Evolutionary conservation across 139 green algal genomes (phyloP).

Genomic region (Raphidocelis subcapitata): DNA sequence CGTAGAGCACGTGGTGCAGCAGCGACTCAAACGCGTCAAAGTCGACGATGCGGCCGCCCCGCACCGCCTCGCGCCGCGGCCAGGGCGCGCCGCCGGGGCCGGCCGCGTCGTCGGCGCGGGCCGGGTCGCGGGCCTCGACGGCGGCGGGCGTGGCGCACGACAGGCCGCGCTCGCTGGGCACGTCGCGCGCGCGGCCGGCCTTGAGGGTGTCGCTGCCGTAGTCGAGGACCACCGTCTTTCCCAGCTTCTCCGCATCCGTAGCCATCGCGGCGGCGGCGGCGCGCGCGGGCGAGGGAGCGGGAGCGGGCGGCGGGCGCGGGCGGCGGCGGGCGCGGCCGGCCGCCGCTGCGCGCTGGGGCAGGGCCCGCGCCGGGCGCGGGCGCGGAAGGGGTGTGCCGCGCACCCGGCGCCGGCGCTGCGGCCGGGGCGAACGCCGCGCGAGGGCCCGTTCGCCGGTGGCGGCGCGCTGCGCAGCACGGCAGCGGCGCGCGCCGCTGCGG

Average conservation of each 20-base stretch:
- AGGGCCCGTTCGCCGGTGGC: too few species aligned
- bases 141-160: constrained; percentile 38
- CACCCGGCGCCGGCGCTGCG: too few species aligned
- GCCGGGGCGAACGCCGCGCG: too few species aligned
- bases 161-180: constrained; percentile 64
- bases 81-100: neutral
- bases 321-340: too few species aligned
- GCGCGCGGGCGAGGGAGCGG: too few species aligned
- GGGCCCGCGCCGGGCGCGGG: too few species aligned
- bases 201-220: constrained; percentile 66
- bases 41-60: constrained; percentile 47
- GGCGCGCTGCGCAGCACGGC: too few species aligned
- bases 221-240: constrained; percentile 59
- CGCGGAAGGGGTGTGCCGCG: too few species aligned
- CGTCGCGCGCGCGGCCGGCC: constrained; percentile 55
- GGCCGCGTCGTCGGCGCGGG: neutral
- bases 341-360: too few species aligned
- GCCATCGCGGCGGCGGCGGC: neutral
- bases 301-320: too few species aligned
- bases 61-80: constrained; percentile 15
- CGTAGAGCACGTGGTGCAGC: constrained; percentile 67
- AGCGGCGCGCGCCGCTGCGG: too few species aligned
- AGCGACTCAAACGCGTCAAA: constrained; percentile 71
- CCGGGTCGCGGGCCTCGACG: constrained; percentile 3
- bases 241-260: constrained; percentile 22